A percentile compares a stretch with the other conserved stretches of the same genome.
These are phyloP conservation scores for Neofusicoccum parvum DNA, from an alignment of 2,329 filamentous ascomycete genomes.

Conservation along the genomic window DNA sequence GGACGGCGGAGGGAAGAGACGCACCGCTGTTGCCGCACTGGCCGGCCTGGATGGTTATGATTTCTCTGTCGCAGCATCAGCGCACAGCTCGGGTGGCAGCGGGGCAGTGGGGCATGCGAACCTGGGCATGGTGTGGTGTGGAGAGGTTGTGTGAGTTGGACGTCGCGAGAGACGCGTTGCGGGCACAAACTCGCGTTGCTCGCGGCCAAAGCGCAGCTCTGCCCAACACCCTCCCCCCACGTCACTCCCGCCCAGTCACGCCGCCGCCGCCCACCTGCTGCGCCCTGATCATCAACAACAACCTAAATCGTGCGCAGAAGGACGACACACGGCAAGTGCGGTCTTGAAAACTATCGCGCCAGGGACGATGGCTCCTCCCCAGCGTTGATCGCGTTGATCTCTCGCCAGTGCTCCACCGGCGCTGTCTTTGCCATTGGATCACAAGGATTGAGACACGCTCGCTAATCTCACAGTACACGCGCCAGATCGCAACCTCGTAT, in stretches of 20 bases:
- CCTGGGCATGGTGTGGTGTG: conserved; percentile 40
- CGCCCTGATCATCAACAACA: conserved; percentile 1
- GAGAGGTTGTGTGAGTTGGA: not conserved
- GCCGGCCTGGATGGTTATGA: conserved; percentile 98
- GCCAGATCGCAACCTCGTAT: not conserved
- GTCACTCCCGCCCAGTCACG: conserved; percentile 14
- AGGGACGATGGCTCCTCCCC: not conserved
- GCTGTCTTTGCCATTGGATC: not conserved
- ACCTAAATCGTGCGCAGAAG: not conserved
- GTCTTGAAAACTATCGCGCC: not conserved
- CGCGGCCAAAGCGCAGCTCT: not conserved
- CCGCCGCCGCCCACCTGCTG: not conserved
- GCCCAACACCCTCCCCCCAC: not conserved
- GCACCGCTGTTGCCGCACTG: conserved; percentile 99
- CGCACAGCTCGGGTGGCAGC: not conserved
- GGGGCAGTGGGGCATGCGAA: conserved; percentile 24
- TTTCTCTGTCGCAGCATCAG: conserved; percentile 67
- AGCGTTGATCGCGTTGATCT: not conserved
- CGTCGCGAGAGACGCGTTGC: conserved; percentile 18
- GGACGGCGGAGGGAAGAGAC: conserved; percentile 44
- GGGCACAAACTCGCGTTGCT: conserved; percentile 14
- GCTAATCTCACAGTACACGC: not conserved
- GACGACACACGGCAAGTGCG: not conserved
- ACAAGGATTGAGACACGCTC: not conserved
- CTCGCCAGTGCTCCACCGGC: not conserved